Base-by-base conservation (phyloP, 2,329 filamentous ascomycete genomes). In the Didymosphaeria variabile region DNA sequence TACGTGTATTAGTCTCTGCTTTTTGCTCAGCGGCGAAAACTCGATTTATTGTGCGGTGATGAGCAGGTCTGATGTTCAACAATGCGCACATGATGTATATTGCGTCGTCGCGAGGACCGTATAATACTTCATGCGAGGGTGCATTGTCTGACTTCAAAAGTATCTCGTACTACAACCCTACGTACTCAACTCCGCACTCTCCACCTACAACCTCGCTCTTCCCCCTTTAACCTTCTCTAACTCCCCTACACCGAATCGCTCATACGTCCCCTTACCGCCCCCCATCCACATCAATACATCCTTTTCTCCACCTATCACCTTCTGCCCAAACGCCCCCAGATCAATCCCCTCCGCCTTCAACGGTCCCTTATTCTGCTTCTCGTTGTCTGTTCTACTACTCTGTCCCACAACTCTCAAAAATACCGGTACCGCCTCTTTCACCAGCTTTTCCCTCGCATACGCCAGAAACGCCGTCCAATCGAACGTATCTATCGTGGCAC, bases 321-420 rank as follows among this genome's bases (percentile, higher is more conserved):
- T 73, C n/a, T 63, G 61, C 2, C 72, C 72, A 53, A 63, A 75
- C 57, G 62, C 65, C 3, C 80, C 74, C 4, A 86, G 85, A 68
- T 91, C 85, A 10, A 91, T 84, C 0, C 90, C 89, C 66, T 91
- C 88, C 55, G 85, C 83, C 69, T 88, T 84, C 54, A 92, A 79
- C 1, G 88, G 88, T 2, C 87, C 84, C 75, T 93, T 93, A 70
- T 92, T 91, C 77, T 92, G 90, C 79, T 94, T 93, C 74, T 92
- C 90, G 67, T 92, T 93, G 69, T 90, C 88, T 60, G 87, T 90
- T 12, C 88, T 85, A 40, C 82, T 85, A 49, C 83, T 83, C 34
- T 80, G 81, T 23, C 81, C 76, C 5, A 91, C 83, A 15, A 91
- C 74, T 0, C 90, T 83, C 50, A 93, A 67, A 78, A 93, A 93